Base-by-base conservation (phyloP, 371 early-diverging fungal species). In the Blakeslea trispora region DNA sequence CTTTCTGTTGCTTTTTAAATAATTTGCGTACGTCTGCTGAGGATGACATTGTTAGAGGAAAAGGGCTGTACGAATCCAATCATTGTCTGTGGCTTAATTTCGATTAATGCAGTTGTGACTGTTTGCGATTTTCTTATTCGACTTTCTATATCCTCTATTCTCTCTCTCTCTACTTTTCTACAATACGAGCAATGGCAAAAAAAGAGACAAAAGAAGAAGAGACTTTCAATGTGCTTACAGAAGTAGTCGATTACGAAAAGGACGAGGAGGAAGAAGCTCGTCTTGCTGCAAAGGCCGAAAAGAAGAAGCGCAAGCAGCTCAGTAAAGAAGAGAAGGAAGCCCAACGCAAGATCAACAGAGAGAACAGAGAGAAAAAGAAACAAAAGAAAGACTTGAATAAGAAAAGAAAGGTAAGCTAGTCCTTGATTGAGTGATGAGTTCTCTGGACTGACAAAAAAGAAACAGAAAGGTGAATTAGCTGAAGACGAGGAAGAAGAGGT, bases 361-460 rank as follows among this genome's bases (percentile, higher is more conserved):
- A 77, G 46, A 71, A 68, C 45, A 57, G 74, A 51, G 69, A 74
- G 47, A 74, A 72, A 53, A 77, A 73, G 53, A 75, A 77, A 45
- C 60, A 61, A 37, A 63, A 64, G 28, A 77, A 72, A 45, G 74
- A 66, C 41, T 68, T 70, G 49, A 75, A 65, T 55, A 73, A 66
- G 57, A 82, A 67, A 59, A 64, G 74, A 64, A 75, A 68, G 76
- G 70, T 66, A 56, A 54, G 7, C 28, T 46, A 5, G n/a, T n/a
- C n/a, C n/a, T n/a, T n/a, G n/a, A 28, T 28, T 28, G 28, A 28
- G 28, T 28, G 3, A 28, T 7, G 28, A 28, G 3, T 28, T 28
- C 28, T 5, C 3, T 7, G 7, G 28, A 28, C 7, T 28, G 28
- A 28, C 28, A 5, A 28, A 28, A 28, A 28, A 28, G 28, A 28